Conservation (phyloP, 2,329 filamentous ascomycete species). For the Aotearoamyces nothofagi region DNA sequence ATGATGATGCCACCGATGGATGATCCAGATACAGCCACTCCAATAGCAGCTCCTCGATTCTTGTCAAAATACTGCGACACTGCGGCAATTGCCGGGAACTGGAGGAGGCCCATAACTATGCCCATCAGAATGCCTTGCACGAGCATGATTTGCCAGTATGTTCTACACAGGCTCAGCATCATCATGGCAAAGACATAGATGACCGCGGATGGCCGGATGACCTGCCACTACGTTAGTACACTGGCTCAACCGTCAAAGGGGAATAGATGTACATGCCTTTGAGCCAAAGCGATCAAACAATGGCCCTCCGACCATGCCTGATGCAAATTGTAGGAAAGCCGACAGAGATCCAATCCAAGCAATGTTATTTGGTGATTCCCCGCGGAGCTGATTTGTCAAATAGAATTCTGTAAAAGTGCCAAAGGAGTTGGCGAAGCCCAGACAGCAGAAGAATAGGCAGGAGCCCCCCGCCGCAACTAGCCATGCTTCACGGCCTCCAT, state of each 20-base stretch:
- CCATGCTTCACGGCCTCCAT: slow-evolving; percentile 6
- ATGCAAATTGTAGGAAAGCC: slow-evolving; percentile 29
- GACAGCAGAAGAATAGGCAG: slow-evolving; percentile 4
- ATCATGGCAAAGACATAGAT: slow-evolving; percentile 44
- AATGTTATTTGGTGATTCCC: slow-evolving; percentile 34
- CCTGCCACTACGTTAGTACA: too few relatives aligned
- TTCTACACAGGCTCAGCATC: slow-evolving; percentile 39
- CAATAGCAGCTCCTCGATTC: slow-evolving; percentile 27
- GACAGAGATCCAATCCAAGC: slow-evolving; percentile 42
- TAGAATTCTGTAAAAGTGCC: slow-evolving; percentile 43
- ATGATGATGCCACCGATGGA: slow-evolving; percentile 37
- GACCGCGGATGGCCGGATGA: slow-evolving; percentile 20
- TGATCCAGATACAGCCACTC: slow-evolving; percentile 24
- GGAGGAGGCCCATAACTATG: slow-evolving; percentile 23
- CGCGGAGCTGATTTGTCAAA: slow-evolving; percentile 26
- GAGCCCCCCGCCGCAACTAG: slow-evolving; percentile 3
- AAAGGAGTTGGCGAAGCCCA: slow-evolving; percentile 27
- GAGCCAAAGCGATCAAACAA: slow-evolving; percentile 48
- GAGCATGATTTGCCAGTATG: slow-evolving; percentile 35
- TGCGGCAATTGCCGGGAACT: slow-evolving; percentile 24
- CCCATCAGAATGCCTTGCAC: slow-evolving; percentile 28
- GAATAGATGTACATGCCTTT: slow-evolving; percentile 20
- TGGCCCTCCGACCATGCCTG: slow-evolving; percentile 43
- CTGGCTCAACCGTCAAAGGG: too few relatives aligned
- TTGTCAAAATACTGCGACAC: slow-evolving; percentile 29